These are phyloP conservation scores for Epithele typhae DNA, from an alignment of 768 basidiomycete species.

Conservation along the genomic window DNA sequence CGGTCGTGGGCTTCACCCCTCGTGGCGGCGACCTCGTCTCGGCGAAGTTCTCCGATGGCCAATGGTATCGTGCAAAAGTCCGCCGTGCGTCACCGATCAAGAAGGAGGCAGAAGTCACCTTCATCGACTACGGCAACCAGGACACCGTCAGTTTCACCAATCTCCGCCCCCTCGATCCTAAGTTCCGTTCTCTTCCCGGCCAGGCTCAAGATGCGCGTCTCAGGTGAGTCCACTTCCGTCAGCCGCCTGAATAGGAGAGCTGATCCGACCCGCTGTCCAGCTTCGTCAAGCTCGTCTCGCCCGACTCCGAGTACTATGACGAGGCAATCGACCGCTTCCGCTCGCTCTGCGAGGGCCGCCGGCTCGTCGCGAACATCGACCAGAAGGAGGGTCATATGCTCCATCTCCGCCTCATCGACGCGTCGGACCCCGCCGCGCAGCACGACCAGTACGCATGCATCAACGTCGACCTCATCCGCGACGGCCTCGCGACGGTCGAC, in stretches of 20 bases:
- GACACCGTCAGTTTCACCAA: conserved; percentile 79
- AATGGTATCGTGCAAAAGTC: conserved; percentile 96
- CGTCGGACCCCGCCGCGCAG: conserved; percentile 62
- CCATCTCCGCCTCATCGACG: conserved; percentile 92
- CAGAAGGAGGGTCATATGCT: conserved; percentile 71
- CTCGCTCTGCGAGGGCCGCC: conserved; percentile 82
- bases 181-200: conserved; percentile 85
- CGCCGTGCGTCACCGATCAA: conserved; percentile 82
- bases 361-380: conserved; percentile 95
- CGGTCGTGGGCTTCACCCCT: conserved; percentile 70
- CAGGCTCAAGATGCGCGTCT: conserved; percentile 95
- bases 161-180: conserved; percentile 84
- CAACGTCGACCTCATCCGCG: conserved; percentile 85
- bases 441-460: conserved; percentile 50
- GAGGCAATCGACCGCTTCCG: conserved; percentile 90
- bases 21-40: conserved; percentile 87
- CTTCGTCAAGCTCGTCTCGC: conserved; percentile 79
- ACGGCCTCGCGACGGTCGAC: conserved; percentile 82
- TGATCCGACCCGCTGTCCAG: conserved; percentile 70
- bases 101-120: conserved; percentile 91
- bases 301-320: conserved; percentile 80
- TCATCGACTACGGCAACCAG: conserved; percentile 96
- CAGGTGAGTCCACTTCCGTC: conserved; percentile 42
- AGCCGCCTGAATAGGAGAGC: conserved; percentile 70
- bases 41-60: conserved; percentile 89